phyloP scores from a whole-genome alignment of 2,329 filamentous ascomycete species.

The Stenocarpella maydis region DNA sequence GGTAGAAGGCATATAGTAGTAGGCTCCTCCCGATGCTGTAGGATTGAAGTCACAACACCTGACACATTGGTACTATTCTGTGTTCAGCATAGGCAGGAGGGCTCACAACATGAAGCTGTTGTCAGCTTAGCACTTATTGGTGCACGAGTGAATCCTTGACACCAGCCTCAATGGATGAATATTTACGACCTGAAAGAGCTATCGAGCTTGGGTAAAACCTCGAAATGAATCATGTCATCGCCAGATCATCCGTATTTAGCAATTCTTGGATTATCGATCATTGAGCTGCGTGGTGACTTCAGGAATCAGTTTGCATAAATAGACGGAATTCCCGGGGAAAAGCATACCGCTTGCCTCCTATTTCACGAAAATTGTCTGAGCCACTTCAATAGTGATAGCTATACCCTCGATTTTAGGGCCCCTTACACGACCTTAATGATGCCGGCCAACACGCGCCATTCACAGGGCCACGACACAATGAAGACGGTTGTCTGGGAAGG shows the following conservation, averaged over 20 bases:
- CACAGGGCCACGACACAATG: not conserved
- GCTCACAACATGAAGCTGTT: not conserved
- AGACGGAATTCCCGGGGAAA: not conserved
- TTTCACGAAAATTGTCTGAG: too few relatives aligned
- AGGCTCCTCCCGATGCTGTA: not conserved
- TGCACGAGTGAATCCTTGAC: too few relatives aligned
- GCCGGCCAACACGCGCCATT: not conserved
- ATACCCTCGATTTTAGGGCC: not conserved
- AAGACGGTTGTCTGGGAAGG: conserved; percentile 17
- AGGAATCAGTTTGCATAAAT: not conserved
- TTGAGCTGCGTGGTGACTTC: too few relatives aligned
- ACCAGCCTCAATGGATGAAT: too few relatives aligned
- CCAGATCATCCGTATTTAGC: too few relatives aligned
- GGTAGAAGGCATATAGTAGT: not conserved
- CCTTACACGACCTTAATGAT: not conserved
- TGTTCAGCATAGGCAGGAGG: not conserved
- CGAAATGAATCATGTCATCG: too few relatives aligned
- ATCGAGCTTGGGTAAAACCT: too few relatives aligned
- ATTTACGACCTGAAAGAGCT: too few relatives aligned
- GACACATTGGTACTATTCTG: not conserved
- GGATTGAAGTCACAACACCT: not conserved
- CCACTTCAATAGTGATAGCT: too few relatives aligned
- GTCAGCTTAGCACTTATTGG: not conserved
- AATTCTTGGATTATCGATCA: too few relatives aligned
- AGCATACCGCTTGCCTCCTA: not conserved